Evolutionary conservation across 768 basidiomycete genomes (phyloP).

Genomic region (Panus rudis): DNA sequence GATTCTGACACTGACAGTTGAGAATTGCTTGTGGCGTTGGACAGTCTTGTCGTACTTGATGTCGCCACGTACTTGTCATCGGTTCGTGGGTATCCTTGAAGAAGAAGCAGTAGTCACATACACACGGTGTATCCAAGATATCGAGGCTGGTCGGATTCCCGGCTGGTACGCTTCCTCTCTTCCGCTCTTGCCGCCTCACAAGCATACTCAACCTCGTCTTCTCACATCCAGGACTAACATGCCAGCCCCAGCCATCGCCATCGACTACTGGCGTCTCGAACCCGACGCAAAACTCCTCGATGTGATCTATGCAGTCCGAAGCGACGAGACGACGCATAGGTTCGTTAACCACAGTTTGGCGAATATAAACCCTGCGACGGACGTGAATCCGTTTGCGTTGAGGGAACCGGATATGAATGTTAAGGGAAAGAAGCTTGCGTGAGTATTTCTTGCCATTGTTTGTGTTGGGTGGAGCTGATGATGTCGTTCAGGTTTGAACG

Average conservation of each 20-base stretch:
- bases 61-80: conserved; percentile 72
- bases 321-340: conserved; percentile 88
- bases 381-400: conserved; percentile 87
- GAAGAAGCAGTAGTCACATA: conserved; percentile 95
- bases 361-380: conserved; percentile 66
- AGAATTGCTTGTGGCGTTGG: neutral
- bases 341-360: conserved; percentile 97
- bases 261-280: conserved; percentile 87
- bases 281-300: conserved; percentile 75
- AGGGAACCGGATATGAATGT: conserved; percentile 82
- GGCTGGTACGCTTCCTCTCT: conserved; percentile 49
- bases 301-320: conserved; percentile 85
- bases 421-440: conserved; percentile 75
- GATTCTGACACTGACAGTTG: neutral
- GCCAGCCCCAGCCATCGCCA: conserved; percentile 83
- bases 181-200: neutral
- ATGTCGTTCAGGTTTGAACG: conserved; percentile 51
- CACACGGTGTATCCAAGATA: conserved; percentile 75
- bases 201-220: no score
- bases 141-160: conserved; percentile 76
- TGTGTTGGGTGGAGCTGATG: neutral
- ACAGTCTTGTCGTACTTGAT: conserved; percentile 73
- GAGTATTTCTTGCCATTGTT: conserved; percentile 2
- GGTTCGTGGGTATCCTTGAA: conserved; percentile 88
- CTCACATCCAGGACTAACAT: conserved; percentile 54